Evolutionary conservation across 768 basidiomycete genomes (phyloP).

Genomic region (Gyrodon lividus): DNA sequence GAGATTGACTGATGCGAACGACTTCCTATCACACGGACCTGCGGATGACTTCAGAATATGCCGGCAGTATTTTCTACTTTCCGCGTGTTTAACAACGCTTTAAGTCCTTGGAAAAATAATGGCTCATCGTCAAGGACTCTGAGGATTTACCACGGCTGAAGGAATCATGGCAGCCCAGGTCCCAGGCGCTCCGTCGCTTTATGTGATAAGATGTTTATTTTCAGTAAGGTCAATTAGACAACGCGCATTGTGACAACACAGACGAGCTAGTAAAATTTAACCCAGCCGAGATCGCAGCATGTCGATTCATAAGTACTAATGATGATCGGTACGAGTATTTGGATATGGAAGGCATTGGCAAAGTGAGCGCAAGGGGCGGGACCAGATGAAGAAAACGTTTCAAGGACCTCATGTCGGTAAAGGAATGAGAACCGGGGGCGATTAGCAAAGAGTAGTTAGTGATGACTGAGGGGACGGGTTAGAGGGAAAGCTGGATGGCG

Average conservation of each 20-base stretch:
- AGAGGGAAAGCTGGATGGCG: conserved; percentile 11
- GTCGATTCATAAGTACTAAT: conserved; percentile 9
- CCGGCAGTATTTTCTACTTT: conserved; percentile 21
- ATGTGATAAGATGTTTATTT: conserved; percentile 28
- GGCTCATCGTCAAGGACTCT: neutral
- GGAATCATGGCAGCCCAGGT: too few species aligned
- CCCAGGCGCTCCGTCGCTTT: conserved; percentile 6
- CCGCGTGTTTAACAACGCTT: conserved; percentile 20
- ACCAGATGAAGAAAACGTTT: conserved; percentile 37
- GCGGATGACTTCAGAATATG: conserved; percentile 29
- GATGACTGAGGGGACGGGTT: conserved; percentile 2
- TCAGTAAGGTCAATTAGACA: conserved; percentile 13
- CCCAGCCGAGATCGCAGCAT: conserved; percentile 27
- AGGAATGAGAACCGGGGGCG: conserved; percentile 12
- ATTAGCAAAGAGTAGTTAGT: conserved; percentile 2
- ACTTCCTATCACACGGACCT: conserved; percentile 30
- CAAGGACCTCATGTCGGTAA: conserved; percentile 22
- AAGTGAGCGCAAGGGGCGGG: conserved; percentile 26
- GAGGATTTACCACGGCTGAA: conserved; percentile 10
- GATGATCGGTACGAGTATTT: conserved; percentile 21
- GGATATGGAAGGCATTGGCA: conserved; percentile 10
- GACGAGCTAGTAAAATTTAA: conserved; percentile 11
- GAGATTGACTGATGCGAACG: conserved; percentile 5
- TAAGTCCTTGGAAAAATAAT: conserved; percentile 24
- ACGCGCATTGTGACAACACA: conserved; percentile 10